Percentiles rank a stretch among this genome's conserved stretches.
Conservation (phyloP, 208 protist genomes). For the Trypanosoma lewisi region DNA sequence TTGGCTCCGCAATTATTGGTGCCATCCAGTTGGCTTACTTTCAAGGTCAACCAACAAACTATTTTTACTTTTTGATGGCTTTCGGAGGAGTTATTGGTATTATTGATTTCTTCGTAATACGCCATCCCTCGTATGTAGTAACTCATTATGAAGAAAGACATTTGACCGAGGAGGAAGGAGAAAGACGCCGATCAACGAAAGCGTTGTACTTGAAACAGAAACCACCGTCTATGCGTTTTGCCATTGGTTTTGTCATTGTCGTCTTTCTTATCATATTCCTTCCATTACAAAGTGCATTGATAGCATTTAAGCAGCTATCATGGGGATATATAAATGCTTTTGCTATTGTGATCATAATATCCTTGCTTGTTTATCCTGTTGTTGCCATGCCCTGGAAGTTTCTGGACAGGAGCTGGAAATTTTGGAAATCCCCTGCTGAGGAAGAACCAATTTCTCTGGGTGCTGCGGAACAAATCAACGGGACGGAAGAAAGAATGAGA, state of each 20-base stretch:
- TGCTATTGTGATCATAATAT: conserved; percentile 8
- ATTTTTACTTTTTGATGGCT: conserved; percentile 60
- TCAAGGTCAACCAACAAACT: conserved; percentile 39
- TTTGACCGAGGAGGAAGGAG: conserved; percentile 38
- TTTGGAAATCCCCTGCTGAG: conserved; percentile 6
- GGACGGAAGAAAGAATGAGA: neutral
- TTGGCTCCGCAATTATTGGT: conserved; percentile 76
- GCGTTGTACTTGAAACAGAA: conserved; percentile 24
- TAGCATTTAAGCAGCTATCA: conserved; percentile 36
- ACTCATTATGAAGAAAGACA: conserved; percentile 48
- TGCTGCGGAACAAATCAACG: no score
- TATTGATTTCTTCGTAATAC: conserved; percentile 45
- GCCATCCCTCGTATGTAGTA: conserved; percentile 69
- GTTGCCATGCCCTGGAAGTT: conserved; percentile 17
- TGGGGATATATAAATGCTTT: conserved; percentile 20
- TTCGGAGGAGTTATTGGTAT: conserved; percentile 42
- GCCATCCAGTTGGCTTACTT: conserved; percentile 71
- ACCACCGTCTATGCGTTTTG: conserved; percentile 21
- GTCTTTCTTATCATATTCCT: conserved; percentile 23
- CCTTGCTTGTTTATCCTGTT: neutral
- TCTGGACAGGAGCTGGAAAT: conserved; percentile 15
- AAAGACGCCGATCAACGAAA: conserved; percentile 35
- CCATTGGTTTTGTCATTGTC: conserved; percentile 21
- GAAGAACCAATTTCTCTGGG: neutral
- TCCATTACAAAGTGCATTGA: conserved; percentile 38